Base-by-base conservation (phyloP, 495 filamentous ascomycete species). In the Aspergillus sclerotioniger region DNA sequence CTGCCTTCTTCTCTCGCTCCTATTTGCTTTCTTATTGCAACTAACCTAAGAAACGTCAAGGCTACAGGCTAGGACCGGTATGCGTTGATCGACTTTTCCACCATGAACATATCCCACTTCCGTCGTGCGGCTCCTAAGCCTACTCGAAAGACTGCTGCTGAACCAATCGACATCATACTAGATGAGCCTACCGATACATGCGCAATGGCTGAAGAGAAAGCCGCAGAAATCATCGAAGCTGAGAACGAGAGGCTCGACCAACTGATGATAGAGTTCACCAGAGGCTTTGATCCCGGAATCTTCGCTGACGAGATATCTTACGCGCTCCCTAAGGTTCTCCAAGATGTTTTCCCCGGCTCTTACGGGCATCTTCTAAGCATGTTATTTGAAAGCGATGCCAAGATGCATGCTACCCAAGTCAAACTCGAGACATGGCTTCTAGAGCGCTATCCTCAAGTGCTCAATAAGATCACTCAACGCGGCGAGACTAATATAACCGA, bases 311-410 rank as follows among this genome's bases (percentile, higher is more conserved):
- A 58, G 9, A 46, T 68, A 21, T 50, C 28, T 20, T 19, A 39
- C 0, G 51, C 29, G 13, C 50, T 68, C 25, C 62, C 64, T 0
- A 35, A 12, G 3, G 28, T 71, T 17, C 15, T 32, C 2, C 21
- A 51, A 1, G 32, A 53, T 28, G 49, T 62, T 2, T 54, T 64
- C 9, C 68, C 68, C 0, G 66, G 68, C 17, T 64, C 64, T 6
- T 69, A 64, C 37, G 53, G 52, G 6, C 68, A 71, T 47, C 55
- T 71, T 6, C 33, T 71, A 16, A 10, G 67, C 5, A 44, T 69
- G 8, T 39, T 69, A 19, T 58, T 67, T 25, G 51, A 58, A 28
- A 25, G 45, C 3, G 60, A 25, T 37, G 49, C 48, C 2, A 16
- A 46, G 3, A 35, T 70, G 39, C 51, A 67, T 9, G n/a, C 20